Percentiles rank a stretch among this genome's conserved stretches.
phyloP scores from a whole-genome alignment of 1,139 yeast genomes.

The Lodderomyces theae region DNA sequence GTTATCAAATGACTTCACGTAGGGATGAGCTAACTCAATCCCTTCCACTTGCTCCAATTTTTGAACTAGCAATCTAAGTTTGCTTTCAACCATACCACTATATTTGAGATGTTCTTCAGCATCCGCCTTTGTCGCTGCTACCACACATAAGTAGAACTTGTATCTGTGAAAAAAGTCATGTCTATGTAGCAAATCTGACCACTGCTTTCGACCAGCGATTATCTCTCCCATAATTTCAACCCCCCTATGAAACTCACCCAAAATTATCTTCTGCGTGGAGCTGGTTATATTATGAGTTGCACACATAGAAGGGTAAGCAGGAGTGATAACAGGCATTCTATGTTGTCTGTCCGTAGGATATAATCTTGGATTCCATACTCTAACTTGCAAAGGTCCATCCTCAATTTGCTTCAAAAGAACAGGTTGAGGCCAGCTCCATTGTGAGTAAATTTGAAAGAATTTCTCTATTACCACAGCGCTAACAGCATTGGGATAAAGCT shows the following conservation, averaged over 20 bases:
- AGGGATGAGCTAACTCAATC: slow-evolving; percentile 84
- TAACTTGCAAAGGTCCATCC: slow-evolving; percentile 93
- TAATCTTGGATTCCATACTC: slow-evolving; percentile 94
- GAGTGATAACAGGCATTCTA: slow-evolving; percentile 98
- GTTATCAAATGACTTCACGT: slow-evolving; percentile 45
- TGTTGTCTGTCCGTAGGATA: slow-evolving; percentile 87
- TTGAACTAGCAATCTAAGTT: slow-evolving; percentile 72
- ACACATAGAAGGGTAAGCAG: slow-evolving; percentile 99
- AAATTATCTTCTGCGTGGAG: slow-evolving; percentile 79
- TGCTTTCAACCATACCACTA: slow-evolving; percentile 92
- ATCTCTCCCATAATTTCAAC: slow-evolving; percentile 69
- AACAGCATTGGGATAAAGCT: slow-evolving; percentile 92
- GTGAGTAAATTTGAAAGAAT: slow-evolving; percentile 77
- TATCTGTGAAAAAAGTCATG: slow-evolving; percentile 81
- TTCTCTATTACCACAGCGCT: slow-evolving; percentile 86
- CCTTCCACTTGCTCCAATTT: slow-evolving; percentile 78
- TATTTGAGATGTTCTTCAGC: slow-evolving; percentile 82
- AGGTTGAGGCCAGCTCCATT: slow-evolving; percentile 99
- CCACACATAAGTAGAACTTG: slow-evolving; percentile 80
- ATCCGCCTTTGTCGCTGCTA: slow-evolving; percentile 66
- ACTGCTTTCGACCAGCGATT: slow-evolving; percentile 55
- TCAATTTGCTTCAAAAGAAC: slow-evolving; percentile 88
- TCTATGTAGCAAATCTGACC: slow-evolving; percentile 74
- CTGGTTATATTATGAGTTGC: slow-evolving; percentile 94
- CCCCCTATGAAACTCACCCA: slow-evolving; percentile 76